Evolutionary conservation across 164 flowering plant genomes (phyloP).

Genomic region (Amborella trichopoda): DNA sequence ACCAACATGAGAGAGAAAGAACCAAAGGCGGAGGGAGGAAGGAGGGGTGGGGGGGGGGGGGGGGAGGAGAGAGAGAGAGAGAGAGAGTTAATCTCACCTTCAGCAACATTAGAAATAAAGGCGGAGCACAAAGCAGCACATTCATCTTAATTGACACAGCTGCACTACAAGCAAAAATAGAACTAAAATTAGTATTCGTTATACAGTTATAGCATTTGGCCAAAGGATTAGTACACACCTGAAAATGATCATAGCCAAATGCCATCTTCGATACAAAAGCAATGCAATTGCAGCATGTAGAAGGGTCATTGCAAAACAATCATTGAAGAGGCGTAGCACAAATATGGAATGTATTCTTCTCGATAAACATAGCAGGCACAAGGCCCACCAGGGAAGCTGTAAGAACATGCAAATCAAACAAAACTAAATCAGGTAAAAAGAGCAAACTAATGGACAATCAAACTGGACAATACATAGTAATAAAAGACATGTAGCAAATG

Average conservation of each 20-base stretch:
- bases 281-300: conserved; percentile 64
- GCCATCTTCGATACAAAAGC: conserved; percentile 62
- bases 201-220: neutral
- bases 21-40: neutral
- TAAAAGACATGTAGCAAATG: too few species aligned
- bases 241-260: conserved; percentile 71
- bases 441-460: neutral
- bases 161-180: conserved; percentile 30
- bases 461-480: too few species aligned
- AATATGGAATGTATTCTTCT: conserved; percentile 93
- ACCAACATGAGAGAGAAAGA: neutral
- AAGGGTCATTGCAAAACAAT: conserved; percentile 79
- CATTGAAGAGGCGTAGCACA: conserved; percentile 94
- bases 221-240: conserved; percentile 32
- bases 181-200: conserved; percentile 3
- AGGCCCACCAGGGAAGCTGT: conserved; percentile 99
- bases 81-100: conserved; percentile 35
- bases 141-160: conserved; percentile 98
- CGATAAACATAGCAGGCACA: conserved; percentile 69
- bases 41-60: neutral
- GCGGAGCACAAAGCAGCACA: conserved; percentile 83
- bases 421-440: neutral
- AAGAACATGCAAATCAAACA: conserved; percentile 7
- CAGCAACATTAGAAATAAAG: conserved; percentile 62
- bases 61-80: neutral